Evolutionary conservation across 305 asterid species (phyloP), one percentile per base, ranked within the genome.

Genomic region (Withania somnifera): DNA sequence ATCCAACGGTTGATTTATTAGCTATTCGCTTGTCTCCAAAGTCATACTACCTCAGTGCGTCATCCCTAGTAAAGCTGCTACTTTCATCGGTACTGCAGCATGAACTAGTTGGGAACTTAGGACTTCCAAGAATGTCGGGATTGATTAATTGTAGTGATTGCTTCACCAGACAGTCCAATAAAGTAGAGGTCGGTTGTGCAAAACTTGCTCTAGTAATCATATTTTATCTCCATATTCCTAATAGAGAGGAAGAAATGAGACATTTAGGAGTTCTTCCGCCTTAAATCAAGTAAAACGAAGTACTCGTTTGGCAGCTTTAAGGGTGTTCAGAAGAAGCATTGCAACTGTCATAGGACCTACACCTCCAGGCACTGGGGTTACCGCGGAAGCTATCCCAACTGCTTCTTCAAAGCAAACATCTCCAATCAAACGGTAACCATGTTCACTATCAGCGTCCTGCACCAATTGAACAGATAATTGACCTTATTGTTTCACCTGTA

Each of bases 331-430:
- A 67, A 93, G 97, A 85, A 97, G 92, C 98, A 97, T 97, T 51
- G 99, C 97, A 82, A 97, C 97, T 56, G 99, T 97, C 97, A 94
- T 91, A 30, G 98, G 97, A 69, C 98, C 99, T 68, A 94, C 99
- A 82, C 98, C 97, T 86, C 98, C 99, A 11, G 99, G 98, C 69
- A 97, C 97, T 30, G 98, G 99, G 75, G 98, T 92, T 64, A 97
- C 85, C 36, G 94, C 95, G 28, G 98, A 97, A 83, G 97, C 97
- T 78, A 88, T 87, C 81, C 69, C 78, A 45, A 73, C 83, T 80
- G 98, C 99, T 86, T 94, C 99, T 64, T 94, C 91, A 67, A 89
- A 90, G 88, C 99, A 91, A 78, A 94, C 97, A 76, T 96, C 98
- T 82, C 98, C 99, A 9, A 84, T 79, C 22, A 96, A 91, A 61